Base-by-base conservation (phyloP, 495 filamentous ascomycete species). In the Penicillium longicatenatum region DNA sequence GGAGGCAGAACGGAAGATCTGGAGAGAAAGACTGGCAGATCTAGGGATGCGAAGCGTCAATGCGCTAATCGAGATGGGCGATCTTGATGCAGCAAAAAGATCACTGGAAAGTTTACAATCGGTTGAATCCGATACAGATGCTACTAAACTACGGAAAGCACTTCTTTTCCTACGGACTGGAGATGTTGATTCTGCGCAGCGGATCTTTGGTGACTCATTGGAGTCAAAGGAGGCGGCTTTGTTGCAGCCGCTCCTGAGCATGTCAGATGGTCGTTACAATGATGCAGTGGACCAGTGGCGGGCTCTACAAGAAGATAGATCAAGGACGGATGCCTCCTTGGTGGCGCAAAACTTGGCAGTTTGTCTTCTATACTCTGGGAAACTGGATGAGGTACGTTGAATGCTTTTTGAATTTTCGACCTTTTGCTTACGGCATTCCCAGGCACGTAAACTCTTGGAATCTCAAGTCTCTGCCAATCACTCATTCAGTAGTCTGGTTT, bases 1-100 rank as follows among this genome's bases (percentile, higher is more conserved):
- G 19, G 64, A 67, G 8, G 37, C 49, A 16, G 80, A 81, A 31
- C 72, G 74, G 12, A 67, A 75, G 49, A 59, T 88, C 39, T 98
- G 93, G 94, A 81, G 77, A 60, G 70, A 70, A 1, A 59, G 94
- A 41, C 71, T 97, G 5, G 72, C 71, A 10, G 91, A 97, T 51
- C 73, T 96, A 0, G 93, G 93, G 0, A 69, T 96, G 10, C 71
- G 88, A 47, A 89, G 90, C 10, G 93, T 86, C 0, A 90, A 91
- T 64, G 86, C 88, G 26, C 67, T 98, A 51, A 80, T 97, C 4
- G 93, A 97, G 74, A 96, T 96, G 90, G 91, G 91, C 7, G 92
- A 98, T 69, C 65, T 93, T 2, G 83, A 85, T 50, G 88, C 86
- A 8, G 94, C 93, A 2, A 81, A 70, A n/a, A 70, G 85, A 45